Conservation (phyloP, 140 eudicot species). For the Senecio squalidus region DNA sequence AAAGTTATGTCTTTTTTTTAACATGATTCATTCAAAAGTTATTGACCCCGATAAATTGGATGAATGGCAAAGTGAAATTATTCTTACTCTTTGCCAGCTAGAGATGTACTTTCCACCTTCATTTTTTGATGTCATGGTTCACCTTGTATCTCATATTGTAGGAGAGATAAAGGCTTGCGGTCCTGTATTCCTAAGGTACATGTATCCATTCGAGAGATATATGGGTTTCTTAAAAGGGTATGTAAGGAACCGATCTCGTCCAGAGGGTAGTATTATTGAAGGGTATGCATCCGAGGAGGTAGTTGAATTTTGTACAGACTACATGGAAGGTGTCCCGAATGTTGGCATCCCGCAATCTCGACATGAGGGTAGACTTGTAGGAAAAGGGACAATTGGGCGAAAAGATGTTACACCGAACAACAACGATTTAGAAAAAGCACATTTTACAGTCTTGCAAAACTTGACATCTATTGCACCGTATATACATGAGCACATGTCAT, state of each 20-base stretch:
- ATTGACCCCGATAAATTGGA: no score
- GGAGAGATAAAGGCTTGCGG: neutral
- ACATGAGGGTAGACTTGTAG: neutral
- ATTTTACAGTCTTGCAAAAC: neutral
- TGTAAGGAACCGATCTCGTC: neutral
- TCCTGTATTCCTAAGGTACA: neutral
- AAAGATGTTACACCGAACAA: neutral
- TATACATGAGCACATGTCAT: neutral
- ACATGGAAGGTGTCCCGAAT: neutral
- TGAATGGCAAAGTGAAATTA: no score
- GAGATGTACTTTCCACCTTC: no score
- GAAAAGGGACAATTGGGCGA: neutral
- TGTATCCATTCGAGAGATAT: slow-evolving; percentile 6
- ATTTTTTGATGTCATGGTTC: slow-evolving; percentile 15
- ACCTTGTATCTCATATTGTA: slow-evolving; percentile 1
- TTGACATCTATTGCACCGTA: neutral
- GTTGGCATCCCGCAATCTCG: neutral
- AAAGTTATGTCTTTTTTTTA: no score
- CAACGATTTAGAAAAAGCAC: neutral
- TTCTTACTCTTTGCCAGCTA: no score
- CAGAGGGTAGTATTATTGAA: slow-evolving; percentile 10
- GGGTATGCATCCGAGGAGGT: neutral
- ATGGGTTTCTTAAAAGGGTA: slow-evolving; percentile 8
- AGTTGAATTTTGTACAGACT: neutral
- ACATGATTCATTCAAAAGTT: no score